Evolutionary conservation across 2,329 filamentous ascomycete species (phyloP), one percentile per base, ranked within the genome.

Genomic region (Claviceps sorghi): DNA sequence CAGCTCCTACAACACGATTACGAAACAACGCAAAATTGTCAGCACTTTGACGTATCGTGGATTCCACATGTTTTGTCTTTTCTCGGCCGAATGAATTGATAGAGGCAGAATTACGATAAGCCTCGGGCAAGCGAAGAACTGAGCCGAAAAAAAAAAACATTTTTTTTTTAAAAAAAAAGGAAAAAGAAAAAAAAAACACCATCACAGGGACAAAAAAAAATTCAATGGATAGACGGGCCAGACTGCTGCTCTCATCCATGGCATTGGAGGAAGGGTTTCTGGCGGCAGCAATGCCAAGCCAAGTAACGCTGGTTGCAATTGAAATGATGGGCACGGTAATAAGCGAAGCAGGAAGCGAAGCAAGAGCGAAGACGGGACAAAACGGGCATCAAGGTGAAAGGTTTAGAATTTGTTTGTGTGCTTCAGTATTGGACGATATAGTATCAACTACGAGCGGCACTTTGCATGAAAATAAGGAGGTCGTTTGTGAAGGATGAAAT

Each of bases 181-280:
- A 43, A 44, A 3, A 29, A 26, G 17, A 29, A 26, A 17, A 2
- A 44, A 29, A 1, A 44, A 44, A 7, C 21, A 26, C 26, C 26
- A 26, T 3, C 26, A 26, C 26, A 26, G 5, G 26, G 26, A 26
- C 26, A 26, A 26, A 26, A 29, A 17, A 44, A 8, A 4, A 2
- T 9, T 2, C 15, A 38, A 42, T 58, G 56, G 59, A 58, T 64
- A 64, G 61, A 64, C 52, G 34, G 53, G 50, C 52, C 22, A 40
- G 26, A 50, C 7, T 48, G 26, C 52, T 55, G 46, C 56, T 51
- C 29, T 47, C 38, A 50, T 47, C 36, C 32, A 44, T 44, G 30
- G 22, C 49, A 41, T 21, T 53, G 43, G 38, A 40, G 22, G 43
- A 21, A 30, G n/a, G 19, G 30, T 15, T 44, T 32, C 26, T 49